Percentiles rank a stretch among this genome's conserved stretches.
Evolutionary conservation across 2,329 filamentous ascomycete species (phyloP).

Genomic region (Xylariaceae sp.): DNA sequence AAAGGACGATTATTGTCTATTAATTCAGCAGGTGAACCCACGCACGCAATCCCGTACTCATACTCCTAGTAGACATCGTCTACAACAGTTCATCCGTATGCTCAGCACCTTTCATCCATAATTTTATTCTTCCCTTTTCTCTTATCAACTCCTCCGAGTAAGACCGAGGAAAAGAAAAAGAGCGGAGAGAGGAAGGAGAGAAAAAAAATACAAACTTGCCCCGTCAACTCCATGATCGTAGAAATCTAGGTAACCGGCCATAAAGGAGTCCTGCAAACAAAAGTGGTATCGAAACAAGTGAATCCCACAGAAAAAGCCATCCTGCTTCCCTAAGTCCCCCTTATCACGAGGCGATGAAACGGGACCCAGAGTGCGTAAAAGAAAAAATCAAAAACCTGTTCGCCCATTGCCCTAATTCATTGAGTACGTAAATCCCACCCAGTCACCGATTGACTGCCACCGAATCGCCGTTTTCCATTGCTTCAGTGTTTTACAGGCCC

Average conservation of each 20-base stretch:
- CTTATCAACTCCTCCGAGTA: not conserved
- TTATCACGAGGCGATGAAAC: not conserved
- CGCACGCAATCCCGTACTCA: too few relatives aligned
- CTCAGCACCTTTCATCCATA: not conserved
- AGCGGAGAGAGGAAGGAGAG: not conserved
- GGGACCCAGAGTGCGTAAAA: not conserved
- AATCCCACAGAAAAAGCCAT: too few relatives aligned
- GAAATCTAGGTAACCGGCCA: not conserved
- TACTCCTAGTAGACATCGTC: too few relatives aligned
- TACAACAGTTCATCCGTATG: too few relatives aligned
- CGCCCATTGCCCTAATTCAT: not conserved
- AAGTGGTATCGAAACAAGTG: not conserved
- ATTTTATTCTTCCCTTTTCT: not conserved
- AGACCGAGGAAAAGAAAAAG: not conserved
- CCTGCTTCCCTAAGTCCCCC: too few relatives aligned
- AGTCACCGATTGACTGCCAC: not conserved
- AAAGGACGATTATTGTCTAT: too few relatives aligned
- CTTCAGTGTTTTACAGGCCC: too few relatives aligned
- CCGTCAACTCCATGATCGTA: conserved; percentile 1
- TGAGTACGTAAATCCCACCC: not conserved
- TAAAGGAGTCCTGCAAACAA: not conserved
- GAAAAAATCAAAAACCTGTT: not conserved
- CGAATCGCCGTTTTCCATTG: too few relatives aligned
- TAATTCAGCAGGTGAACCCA: too few relatives aligned
- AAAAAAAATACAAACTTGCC: not conserved